These are phyloP conservation scores for Dothistroma septosporum DNA, from an alignment of 2,329 filamentous ascomycete species.

Conservation along the genomic window DNA sequence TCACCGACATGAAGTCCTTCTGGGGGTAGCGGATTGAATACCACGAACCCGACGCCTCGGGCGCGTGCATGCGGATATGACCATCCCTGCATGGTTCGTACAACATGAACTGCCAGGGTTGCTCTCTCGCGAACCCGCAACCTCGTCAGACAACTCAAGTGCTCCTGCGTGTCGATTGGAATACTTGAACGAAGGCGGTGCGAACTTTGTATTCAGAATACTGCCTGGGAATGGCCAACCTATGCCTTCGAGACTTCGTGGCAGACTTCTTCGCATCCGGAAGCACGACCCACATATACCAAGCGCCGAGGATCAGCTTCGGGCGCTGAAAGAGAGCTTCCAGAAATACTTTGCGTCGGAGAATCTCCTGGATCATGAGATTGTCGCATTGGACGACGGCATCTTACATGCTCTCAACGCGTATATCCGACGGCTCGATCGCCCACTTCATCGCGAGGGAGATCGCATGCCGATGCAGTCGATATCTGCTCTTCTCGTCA, in stretches of 20 bases:
- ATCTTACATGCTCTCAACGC: conserved; percentile 25
- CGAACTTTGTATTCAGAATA: conserved; percentile 36
- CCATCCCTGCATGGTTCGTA: conserved; percentile 17
- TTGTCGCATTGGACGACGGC: conserved; percentile 24
- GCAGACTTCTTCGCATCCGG: conserved; percentile 32
- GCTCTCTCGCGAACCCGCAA: conserved; percentile 9
- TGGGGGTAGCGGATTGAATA: background rate
- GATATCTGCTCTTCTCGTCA: conserved; percentile 32
- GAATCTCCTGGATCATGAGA: conserved; percentile 31
- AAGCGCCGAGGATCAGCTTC: conserved; percentile 27
- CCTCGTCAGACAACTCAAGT: background rate
- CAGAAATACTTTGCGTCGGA: conserved; percentile 29
- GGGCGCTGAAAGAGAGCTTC: conserved; percentile 28
- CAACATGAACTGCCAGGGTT: conserved; percentile 17
- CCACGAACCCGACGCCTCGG: background rate
- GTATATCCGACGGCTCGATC: conserved; percentile 18
- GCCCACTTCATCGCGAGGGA: conserved; percentile 24
- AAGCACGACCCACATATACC: conserved; percentile 33
- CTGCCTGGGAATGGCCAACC: conserved; percentile 7
- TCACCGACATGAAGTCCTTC: background rate
- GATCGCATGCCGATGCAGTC: conserved; percentile 30
- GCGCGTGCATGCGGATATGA: background rate
- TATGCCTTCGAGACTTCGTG: conserved; percentile 19
- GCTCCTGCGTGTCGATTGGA: conserved; percentile 20
- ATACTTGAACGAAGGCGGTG: conserved; percentile 38